phyloP scores from a whole-genome alignment of 805 yeast genomes.

The Kodamaea laetipori region DNA sequence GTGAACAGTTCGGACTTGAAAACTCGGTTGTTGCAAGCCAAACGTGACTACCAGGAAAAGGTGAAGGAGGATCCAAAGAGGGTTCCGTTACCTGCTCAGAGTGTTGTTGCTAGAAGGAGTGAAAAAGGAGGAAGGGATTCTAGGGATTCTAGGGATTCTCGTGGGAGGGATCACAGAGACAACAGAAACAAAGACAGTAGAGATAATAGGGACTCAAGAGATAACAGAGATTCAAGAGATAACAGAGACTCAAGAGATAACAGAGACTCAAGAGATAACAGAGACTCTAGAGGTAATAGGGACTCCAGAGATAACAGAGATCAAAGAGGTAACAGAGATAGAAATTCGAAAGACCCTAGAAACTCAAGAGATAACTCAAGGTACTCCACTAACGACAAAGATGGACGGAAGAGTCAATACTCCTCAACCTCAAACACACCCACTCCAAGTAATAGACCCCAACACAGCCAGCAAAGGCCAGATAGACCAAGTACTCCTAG shows the following conservation, averaged over 20 bases:
- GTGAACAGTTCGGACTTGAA: slow-evolving; percentile 19
- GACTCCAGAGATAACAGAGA: slow-evolving; percentile 5
- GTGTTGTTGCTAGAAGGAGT: background rate
- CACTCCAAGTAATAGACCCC: slow-evolving; percentile 4
- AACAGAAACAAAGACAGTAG: slow-evolving; percentile 16
- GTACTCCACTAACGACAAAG: slow-evolving; percentile 1
- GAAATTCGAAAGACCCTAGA: slow-evolving; percentile 2
- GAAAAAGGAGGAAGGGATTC: slow-evolving; percentile 5
- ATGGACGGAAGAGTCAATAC: background rate
- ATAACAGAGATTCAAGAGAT: slow-evolving; percentile 18
- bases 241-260: slow-evolving; percentile 8
- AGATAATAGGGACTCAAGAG: slow-evolving; percentile 19
- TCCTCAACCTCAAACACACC: background rate
- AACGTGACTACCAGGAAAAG: slow-evolving; percentile 22
- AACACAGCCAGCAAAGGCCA: no score
- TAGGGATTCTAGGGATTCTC: slow-evolving; percentile 4
- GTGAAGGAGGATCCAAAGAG: slow-evolving; percentile 15
- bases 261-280: slow-evolving; percentile 12
- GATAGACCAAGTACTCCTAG: background rate
- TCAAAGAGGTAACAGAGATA: background rate
- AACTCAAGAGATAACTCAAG: background rate
- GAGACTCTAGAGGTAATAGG: slow-evolving; percentile 5
- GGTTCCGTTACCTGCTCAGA: slow-evolving; percentile 28
- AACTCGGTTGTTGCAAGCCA: slow-evolving; percentile 25
- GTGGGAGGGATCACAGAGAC: slow-evolving; percentile 22